phyloP scores from a whole-genome alignment of 352 stramenopile genomes.

The Thraustochytrium sp. region DNA sequence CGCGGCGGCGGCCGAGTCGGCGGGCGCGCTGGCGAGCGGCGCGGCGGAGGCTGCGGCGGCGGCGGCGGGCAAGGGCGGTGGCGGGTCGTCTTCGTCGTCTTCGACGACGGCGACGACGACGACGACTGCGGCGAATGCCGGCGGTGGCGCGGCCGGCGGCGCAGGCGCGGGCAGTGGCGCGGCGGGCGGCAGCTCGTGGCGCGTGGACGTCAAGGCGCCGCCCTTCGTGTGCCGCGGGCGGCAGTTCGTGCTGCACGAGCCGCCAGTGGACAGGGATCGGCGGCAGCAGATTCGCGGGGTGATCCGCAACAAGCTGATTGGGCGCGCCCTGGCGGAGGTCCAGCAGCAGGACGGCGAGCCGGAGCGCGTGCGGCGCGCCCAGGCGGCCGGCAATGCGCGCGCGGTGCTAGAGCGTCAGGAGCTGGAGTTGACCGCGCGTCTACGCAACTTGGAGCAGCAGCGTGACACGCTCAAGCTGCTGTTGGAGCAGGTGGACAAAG shows the following conservation, averaged over 20 bases:
- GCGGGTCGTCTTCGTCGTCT: background rate
- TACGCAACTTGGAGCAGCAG: conserved; percentile 11
- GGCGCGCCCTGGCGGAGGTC: background rate
- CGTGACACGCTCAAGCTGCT: conserved; percentile 21
- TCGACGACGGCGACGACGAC: background rate
- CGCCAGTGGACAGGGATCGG: background rate
- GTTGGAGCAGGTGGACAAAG: background rate
- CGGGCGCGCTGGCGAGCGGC: background rate
- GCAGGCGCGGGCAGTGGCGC: background rate
- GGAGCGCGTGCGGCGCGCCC: background rate
- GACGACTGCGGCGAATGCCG: background rate
- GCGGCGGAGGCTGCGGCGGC: background rate
- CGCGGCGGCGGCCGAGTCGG: background rate
- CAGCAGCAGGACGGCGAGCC: background rate
- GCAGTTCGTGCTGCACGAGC: conserved; percentile 36
- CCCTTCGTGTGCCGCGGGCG: conserved; percentile 19
- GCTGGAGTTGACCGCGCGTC: background rate
- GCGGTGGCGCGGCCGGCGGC: background rate
- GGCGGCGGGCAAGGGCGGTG: background rate
- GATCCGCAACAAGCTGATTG: background rate
- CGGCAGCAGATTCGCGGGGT: background rate
- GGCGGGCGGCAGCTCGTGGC: background rate
- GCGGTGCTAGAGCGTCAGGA: background rate
- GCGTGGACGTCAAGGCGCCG: conserved; percentile 24
- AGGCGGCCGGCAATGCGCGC: background rate